These are phyloP conservation scores for Hypomyces rosellus DNA, from an alignment of 2,329 filamentous ascomycete species.

Conservation along the genomic window DNA sequence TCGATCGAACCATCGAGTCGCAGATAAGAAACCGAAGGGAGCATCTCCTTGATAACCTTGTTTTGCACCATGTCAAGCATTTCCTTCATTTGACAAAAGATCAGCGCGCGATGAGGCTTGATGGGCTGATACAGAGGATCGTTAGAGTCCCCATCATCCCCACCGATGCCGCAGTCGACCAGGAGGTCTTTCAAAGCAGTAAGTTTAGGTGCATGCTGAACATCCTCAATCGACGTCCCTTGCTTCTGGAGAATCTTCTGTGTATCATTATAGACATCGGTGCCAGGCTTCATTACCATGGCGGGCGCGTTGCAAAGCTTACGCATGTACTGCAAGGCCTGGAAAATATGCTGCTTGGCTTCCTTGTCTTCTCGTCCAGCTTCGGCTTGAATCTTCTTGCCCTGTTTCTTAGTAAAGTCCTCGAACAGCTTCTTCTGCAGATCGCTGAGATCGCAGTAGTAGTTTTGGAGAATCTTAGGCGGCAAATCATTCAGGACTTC, in stretches of 20 bases:
- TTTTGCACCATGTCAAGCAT: conserved; percentile 99
- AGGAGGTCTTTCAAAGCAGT: conserved; percentile 83
- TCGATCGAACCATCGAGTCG: conserved; percentile 93
- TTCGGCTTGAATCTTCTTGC: conserved; percentile 78
- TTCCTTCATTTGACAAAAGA: conserved; percentile 99
- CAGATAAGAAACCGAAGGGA: conserved; percentile 89
- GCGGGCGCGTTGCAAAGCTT: conserved; percentile 98
- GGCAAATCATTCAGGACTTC: conserved; percentile 94
- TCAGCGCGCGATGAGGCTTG: conserved; percentile 88
- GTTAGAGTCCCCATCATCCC: conserved; percentile 55
- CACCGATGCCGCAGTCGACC: conserved; percentile 97
- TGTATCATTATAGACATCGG: conserved; percentile 83
- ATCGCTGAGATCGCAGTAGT: conserved; percentile 96
- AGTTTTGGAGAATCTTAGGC: conserved; percentile 98
- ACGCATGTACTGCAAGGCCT: conserved; percentile 97
- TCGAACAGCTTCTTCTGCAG: conserved; percentile 93
- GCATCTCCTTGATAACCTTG: conserved; percentile 79
- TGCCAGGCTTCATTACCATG: conserved; percentile 89
- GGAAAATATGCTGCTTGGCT: conserved; percentile 97
- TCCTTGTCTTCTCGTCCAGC: conserved; percentile 83
- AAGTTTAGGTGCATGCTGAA: conserved; percentile 85
- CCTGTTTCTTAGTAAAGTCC: conserved; percentile 90
- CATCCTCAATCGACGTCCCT: conserved; percentile 76
- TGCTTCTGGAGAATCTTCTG: conserved; percentile 73
- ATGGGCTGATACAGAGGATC: conserved; percentile 70